A percentile compares a stretch with the other conserved stretches of the same genome.
phyloP scores from a whole-genome alignment of 2,329 filamentous ascomycete genomes.

The Polytolypa hystricis region DNA sequence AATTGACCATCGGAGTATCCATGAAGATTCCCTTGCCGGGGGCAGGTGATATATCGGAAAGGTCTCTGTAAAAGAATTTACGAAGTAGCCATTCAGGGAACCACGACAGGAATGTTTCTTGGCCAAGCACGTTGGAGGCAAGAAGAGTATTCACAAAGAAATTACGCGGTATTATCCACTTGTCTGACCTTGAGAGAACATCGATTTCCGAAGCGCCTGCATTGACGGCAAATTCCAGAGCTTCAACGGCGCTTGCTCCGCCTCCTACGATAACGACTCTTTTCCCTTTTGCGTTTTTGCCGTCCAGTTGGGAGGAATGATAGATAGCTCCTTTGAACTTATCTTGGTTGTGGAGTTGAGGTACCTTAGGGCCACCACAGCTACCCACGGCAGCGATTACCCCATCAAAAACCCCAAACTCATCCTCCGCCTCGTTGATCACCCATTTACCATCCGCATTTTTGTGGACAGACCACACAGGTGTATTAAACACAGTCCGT shows the following conservation, averaged over 20 bases:
- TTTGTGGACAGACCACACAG: conserved; percentile 58
- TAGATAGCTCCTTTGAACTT: conserved; percentile 60
- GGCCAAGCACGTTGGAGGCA: conserved; percentile 66
- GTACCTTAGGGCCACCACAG: conserved; percentile 67
- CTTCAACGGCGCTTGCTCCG: conserved; percentile 71
- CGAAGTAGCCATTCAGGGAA: conserved; percentile 66
- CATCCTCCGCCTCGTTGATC: conserved; percentile 60
- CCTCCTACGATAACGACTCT: conserved; percentile 66
- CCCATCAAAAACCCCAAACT: conserved; percentile 64
- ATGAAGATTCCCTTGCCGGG: conserved; percentile 67
- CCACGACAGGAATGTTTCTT: conserved; percentile 63
- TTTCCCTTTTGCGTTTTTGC: conserved; percentile 61
- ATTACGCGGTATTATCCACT: conserved; percentile 81
- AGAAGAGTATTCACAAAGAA: conserved; percentile 62
- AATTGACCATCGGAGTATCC: conserved; percentile 80
- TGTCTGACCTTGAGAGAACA: conserved; percentile 66
- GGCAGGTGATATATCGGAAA: conserved; percentile 59
- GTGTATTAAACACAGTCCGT: conserved; percentile 60
- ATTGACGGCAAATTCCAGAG: conserved; percentile 64
- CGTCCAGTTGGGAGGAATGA: conserved; percentile 66
- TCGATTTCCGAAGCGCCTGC: conserved; percentile 57
- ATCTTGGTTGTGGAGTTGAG: conserved; percentile 57
- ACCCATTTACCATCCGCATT: conserved; percentile 62
- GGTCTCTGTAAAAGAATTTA: conserved; percentile 72
- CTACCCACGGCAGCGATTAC: conserved; percentile 69